phyloP scores from a whole-genome alignment of 495 filamentous ascomycete genomes.

The Friedmanniomyces endolithicus region DNA sequence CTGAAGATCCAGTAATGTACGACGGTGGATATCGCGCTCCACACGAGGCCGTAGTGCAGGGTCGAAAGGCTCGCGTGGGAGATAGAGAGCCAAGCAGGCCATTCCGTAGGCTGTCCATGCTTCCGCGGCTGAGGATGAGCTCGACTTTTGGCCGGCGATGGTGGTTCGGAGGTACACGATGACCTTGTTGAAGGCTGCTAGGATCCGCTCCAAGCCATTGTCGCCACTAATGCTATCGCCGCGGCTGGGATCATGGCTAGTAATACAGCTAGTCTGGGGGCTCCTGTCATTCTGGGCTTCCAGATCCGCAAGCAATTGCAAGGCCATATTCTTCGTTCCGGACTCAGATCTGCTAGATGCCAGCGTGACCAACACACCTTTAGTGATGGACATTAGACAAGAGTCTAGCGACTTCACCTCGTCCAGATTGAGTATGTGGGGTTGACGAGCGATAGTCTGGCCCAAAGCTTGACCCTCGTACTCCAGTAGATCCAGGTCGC shows the following conservation, averaged over 20 bases:
- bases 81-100: constrained; percentile 60
- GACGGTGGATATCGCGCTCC: constrained; percentile 51
- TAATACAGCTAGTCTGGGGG: background rate
- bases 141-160: no score
- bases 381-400: background rate
- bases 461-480: background rate
- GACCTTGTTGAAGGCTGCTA: background rate
- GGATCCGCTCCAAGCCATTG: background rate
- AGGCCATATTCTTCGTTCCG: background rate
- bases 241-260: background rate
- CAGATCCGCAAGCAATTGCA: background rate
- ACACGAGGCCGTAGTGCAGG: constrained; percentile 68
- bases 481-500: constrained; percentile 13
- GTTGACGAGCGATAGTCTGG: background rate
- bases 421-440: background rate
- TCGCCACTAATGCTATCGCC: background rate
- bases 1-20: constrained; percentile 41
- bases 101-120: constrained; percentile 57
- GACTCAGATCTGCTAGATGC: background rate
- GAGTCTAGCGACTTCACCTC: background rate
- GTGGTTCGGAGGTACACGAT: background rate
- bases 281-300: background rate
- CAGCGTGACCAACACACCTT: background rate
- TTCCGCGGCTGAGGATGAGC: background rate
- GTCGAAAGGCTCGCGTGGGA: constrained; percentile 76